Conservation (phyloP, 352 stramenopile species). For the Peronospora belbahrii region DNA sequence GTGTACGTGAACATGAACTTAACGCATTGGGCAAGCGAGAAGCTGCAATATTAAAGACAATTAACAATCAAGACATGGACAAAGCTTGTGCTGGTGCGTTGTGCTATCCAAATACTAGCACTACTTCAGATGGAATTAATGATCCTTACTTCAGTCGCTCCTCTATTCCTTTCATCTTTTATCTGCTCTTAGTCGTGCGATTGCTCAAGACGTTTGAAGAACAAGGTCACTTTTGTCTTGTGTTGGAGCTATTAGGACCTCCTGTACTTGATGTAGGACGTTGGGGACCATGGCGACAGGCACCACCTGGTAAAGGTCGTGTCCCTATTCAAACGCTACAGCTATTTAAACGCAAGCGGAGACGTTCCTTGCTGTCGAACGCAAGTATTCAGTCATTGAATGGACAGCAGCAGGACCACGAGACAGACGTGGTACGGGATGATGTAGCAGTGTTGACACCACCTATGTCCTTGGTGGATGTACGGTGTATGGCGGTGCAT, state of each 20-base stretch:
- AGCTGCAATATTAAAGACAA: constrained; percentile 29
- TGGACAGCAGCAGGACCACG: constrained; percentile 3
- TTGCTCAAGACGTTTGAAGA: constrained; percentile 53
- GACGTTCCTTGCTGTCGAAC: constrained; percentile 6
- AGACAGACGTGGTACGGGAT: constrained; percentile 1
- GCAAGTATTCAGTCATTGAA: constrained; percentile 3
- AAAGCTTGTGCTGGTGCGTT: constrained; percentile 34
- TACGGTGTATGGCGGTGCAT: constrained; percentile 52
- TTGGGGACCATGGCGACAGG: constrained; percentile 89
- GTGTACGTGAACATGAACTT: constrained; percentile 36
- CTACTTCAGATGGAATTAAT: background rate
- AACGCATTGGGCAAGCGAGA: constrained; percentile 57
- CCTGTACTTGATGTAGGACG: constrained; percentile 91
- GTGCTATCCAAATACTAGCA: background rate
- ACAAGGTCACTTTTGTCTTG: constrained; percentile 47
- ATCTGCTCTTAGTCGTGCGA: constrained; percentile 31
- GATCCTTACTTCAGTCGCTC: constrained; percentile 1
- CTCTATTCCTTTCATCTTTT: background rate
- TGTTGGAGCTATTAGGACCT: constrained; percentile 56
- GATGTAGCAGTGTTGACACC: constrained; percentile 4
- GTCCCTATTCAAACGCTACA: constrained; percentile 10
- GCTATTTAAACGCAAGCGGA: constrained; percentile 18
- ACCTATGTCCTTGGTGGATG: constrained; percentile 29
- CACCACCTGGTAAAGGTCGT: constrained; percentile 55
- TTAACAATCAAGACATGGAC: constrained; percentile 32